These are phyloP conservation scores for Samsoniella hepiali DNA, from an alignment of 2,329 filamentous ascomycete genomes.

Conservation along the genomic window DNA sequence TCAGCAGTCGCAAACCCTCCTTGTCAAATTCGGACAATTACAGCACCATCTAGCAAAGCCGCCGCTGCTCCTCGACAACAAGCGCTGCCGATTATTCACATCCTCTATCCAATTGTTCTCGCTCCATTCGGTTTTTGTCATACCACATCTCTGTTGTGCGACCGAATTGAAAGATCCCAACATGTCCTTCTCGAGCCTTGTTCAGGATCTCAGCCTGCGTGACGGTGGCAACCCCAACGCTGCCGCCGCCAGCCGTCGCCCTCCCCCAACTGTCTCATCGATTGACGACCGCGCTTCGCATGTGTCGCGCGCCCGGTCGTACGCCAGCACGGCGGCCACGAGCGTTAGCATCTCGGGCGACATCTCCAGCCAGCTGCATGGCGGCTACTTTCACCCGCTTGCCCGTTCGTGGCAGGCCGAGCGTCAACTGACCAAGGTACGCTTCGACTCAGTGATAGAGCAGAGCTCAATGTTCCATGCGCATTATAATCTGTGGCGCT, in stretches of 20 bases:
- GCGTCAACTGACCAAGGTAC: constrained; percentile 78
- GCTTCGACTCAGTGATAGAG: constrained; percentile 22
- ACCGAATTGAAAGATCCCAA: constrained; percentile 14
- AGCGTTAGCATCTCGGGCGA: constrained; percentile 70
- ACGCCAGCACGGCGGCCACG: constrained; percentile 63
- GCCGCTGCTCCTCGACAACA: background rate
- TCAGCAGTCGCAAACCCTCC: background rate
- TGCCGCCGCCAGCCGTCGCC: constrained; percentile 36
- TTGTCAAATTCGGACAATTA: background rate
- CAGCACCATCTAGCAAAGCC: background rate
- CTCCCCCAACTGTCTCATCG: constrained; percentile 42
- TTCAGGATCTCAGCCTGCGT: constrained; percentile 61
- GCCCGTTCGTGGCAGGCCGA: constrained; percentile 80
- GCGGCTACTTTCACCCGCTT: constrained; percentile 77
- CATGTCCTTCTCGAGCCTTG: constrained; percentile 68
- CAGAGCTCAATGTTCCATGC: background rate
- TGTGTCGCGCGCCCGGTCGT: constrained; percentile 62
- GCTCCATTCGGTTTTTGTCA: background rate
- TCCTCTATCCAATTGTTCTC: background rate
- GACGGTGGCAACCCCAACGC: constrained; percentile 42
- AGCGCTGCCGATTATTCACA: background rate
- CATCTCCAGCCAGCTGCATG: constrained; percentile 79
- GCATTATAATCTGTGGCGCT: background rate
- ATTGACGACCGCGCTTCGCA: constrained; percentile 59
- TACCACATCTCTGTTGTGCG: background rate